These are phyloP conservation scores for Apiospora pterosperma DNA, from an alignment of 2,329 filamentous ascomycete genomes.

Conservation along the genomic window DNA sequence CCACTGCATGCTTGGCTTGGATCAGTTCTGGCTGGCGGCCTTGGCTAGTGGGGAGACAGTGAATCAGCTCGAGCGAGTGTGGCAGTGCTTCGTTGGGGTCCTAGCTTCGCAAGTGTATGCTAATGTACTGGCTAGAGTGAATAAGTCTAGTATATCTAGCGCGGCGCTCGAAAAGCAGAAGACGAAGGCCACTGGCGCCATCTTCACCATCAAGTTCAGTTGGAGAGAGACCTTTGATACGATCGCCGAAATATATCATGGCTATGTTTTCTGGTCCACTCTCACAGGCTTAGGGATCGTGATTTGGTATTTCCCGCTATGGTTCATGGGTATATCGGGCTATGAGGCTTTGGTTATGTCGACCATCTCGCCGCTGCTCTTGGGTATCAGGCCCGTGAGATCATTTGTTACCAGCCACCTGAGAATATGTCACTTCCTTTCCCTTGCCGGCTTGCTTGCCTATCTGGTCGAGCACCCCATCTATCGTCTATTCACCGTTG, in stretches of 20 bases:
- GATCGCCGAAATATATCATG: conserved; percentile 85
- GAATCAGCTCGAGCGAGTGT: conserved; percentile 3
- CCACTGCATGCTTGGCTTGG: neutral
- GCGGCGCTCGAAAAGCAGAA: conserved; percentile 71
- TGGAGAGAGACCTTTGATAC: conserved; percentile 76
- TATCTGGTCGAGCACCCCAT: conserved; percentile 73
- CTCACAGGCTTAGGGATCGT: conserved; percentile 84
- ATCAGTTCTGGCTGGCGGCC: neutral
- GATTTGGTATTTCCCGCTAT: conserved; percentile 97
- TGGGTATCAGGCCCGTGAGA: conserved; percentile 68
- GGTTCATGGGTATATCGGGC: conserved; percentile 98
- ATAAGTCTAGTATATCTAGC: conserved; percentile 39
- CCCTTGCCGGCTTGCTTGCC: conserved; percentile 73
- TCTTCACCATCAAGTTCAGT: conserved; percentile 70
- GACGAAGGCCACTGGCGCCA: conserved; percentile 66
- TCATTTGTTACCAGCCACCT: conserved; percentile 65
- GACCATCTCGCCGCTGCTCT: conserved; percentile 75
- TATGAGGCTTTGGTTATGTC: conserved; percentile 89
- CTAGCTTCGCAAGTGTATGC: neutral
- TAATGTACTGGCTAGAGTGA: conserved; percentile 36
- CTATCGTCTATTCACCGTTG: conserved; percentile 74
- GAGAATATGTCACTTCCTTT: conserved; percentile 70
- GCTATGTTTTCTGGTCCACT: conserved; percentile 94
- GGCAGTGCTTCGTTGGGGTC: neutral
- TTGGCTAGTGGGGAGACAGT: neutral